A percentile compares a stretch with the other conserved stretches of the same genome.
phyloP scores from a whole-genome alignment of 495 filamentous ascomycete genomes.

The Chaetomium fimeti region DNA sequence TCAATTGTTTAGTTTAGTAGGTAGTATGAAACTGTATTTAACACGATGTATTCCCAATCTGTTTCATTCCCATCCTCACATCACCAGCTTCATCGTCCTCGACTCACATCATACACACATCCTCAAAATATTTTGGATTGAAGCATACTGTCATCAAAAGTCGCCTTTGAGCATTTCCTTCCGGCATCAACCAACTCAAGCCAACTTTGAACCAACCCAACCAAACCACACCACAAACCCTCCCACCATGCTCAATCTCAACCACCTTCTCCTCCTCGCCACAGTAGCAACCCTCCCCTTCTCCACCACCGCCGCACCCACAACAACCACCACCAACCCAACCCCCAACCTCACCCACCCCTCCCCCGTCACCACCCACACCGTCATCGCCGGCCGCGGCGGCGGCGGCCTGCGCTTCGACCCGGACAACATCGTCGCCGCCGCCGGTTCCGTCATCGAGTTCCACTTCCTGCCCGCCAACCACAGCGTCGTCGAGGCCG shows the following conservation, averaged over 20 bases:
- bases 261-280: slow-evolving; percentile 17
- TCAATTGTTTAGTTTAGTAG: neutral
- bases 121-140: neutral
- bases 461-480: slow-evolving; percentile 59
- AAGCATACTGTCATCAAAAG: neutral
- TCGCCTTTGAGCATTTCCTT: neutral
- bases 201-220: neutral
- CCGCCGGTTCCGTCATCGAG: slow-evolving; percentile 51
- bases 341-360: slow-evolving; percentile 18
- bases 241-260: slow-evolving; percentile 26
- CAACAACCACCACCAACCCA: slow-evolving; percentile 11
- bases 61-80: slow-evolving; percentile 13
- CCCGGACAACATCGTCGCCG: slow-evolving; percentile 52
- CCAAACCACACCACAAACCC: neutral
- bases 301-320: slow-evolving; percentile 20
- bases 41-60: neutral
- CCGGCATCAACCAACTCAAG: neutral
- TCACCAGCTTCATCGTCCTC: slow-evolving; percentile 1
- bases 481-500: slow-evolving; percentile 57
- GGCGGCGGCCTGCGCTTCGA: slow-evolving; percentile 49
- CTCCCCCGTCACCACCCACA: slow-evolving; percentile 42
- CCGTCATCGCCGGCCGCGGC: slow-evolving; percentile 50
- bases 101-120: neutral
- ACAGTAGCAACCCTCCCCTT: slow-evolving; percentile 4
- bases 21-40: slow-evolving; percentile 8